Conservation (phyloP, 257 asterid species). For the Mitragyna speciosa region DNA sequence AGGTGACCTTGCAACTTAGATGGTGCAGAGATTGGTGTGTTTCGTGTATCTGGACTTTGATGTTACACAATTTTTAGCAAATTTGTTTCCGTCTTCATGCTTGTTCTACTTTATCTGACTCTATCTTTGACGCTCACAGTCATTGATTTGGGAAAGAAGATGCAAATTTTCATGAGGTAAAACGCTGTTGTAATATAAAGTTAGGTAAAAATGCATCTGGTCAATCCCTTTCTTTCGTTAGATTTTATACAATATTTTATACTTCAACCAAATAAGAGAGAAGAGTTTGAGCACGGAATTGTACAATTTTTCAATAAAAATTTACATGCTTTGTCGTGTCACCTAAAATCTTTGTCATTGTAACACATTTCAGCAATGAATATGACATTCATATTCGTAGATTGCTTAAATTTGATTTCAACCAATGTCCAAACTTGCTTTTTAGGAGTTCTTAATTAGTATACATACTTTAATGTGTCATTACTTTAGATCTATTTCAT, state of each 20-base stretch:
- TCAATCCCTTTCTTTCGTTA: too few species aligned
- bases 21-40: slow-evolving; percentile 1
- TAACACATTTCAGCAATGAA: not conserved
- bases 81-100: not conserved
- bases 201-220: too few species aligned
- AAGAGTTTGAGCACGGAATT: too few species aligned
- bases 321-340: too few species aligned
- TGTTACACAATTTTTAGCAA: not conserved
- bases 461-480: not conserved
- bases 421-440: not conserved
- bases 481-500: too few species aligned
- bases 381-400: slow-evolving; percentile 6
- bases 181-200: too few species aligned
- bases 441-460: not conserved
- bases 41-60: not conserved
- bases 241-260: too few species aligned
- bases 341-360: too few species aligned
- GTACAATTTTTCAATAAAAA: too few species aligned
- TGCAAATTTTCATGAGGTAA: too few species aligned
- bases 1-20: slow-evolving; percentile 27
- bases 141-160: not conserved
- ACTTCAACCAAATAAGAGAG: too few species aligned
- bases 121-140: not conserved
- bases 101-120: not conserved
- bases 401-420: not conserved